Evolutionary conservation across 2,329 filamentous ascomycete species (phyloP).

Genomic region (Colletotrichum agaves): DNA sequence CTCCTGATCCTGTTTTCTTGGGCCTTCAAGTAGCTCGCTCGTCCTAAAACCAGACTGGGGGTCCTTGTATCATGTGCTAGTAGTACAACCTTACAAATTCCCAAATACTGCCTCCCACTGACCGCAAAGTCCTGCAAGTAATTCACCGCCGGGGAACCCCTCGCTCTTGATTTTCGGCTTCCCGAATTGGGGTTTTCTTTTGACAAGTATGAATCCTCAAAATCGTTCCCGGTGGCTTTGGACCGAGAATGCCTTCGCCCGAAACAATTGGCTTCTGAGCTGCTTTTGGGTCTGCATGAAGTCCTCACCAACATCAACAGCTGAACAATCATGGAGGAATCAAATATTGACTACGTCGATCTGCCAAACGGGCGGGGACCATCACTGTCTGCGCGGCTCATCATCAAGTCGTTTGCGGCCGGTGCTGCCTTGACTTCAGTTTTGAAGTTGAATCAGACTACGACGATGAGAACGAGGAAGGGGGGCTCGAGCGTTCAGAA

Average conservation of each 20-base stretch:
- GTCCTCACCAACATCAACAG: background rate
- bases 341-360: slow-evolving; percentile 2
- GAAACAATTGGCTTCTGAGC: too few relatives aligned
- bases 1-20: background rate
- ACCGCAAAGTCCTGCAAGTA: background rate
- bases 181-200: too few relatives aligned
- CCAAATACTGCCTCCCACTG: background rate
- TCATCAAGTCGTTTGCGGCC: slow-evolving; percentile 5
- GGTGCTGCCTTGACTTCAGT: slow-evolving; percentile 27
- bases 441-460: background rate
- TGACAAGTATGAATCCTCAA: too few relatives aligned
- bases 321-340: background rate
- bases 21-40: background rate
- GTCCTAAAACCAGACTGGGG: background rate
- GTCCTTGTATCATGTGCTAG: background rate
- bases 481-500: background rate
- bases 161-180: too few relatives aligned
- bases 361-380: slow-evolving; percentile 17
- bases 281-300: too few relatives aligned
- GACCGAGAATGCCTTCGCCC: too few relatives aligned
- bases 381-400: slow-evolving; percentile 16
- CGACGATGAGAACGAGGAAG: background rate
- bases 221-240: background rate
- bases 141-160: background rate
- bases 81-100: background rate